These are phyloP conservation scores for Russula virescens DNA, from an alignment of 768 basidiomycete species.

Conservation along the genomic window DNA sequence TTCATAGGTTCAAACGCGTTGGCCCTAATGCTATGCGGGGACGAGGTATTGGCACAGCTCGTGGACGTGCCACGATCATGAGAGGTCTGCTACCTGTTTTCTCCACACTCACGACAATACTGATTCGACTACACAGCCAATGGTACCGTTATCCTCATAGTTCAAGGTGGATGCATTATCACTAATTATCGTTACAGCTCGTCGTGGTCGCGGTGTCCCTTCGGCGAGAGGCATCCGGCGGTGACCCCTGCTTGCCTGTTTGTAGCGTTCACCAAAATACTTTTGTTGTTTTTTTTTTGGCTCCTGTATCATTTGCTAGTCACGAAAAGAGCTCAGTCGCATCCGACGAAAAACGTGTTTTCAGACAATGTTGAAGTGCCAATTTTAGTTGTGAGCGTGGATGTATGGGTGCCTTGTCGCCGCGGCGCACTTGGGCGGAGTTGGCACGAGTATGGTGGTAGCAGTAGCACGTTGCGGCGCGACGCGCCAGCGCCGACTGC, in stretches of 20 bases:
- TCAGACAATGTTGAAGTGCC: background rate
- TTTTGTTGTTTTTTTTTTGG: slow-evolving; percentile 14
- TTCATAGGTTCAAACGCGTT: slow-evolving; percentile 92
- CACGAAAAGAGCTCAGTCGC: background rate
- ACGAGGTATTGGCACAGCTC: slow-evolving; percentile 96
- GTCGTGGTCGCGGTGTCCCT: slow-evolving; percentile 80
- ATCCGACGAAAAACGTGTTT: background rate
- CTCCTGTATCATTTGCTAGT: slow-evolving; percentile 15
- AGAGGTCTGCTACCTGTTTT: slow-evolving; percentile 57
- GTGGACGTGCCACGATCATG: slow-evolving; percentile 98
- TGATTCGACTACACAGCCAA: slow-evolving; percentile 52
- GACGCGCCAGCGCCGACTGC: background rate
- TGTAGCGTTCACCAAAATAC: slow-evolving; percentile 19
- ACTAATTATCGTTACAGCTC: slow-evolving; percentile 45
- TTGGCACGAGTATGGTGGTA: background rate
- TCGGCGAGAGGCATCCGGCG: slow-evolving; percentile 76
- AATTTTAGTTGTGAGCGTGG: too few relatives aligned
- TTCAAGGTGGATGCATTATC: background rate
- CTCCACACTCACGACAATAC: slow-evolving; percentile 10
- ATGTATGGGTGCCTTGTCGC: too few relatives aligned
- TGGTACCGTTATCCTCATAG: slow-evolving; percentile 37
- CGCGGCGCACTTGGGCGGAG: too few relatives aligned
- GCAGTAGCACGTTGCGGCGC: background rate
- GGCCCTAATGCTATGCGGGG: slow-evolving; percentile 98
- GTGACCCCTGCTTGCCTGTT: slow-evolving; percentile 35